phyloP scores from a whole-genome alignment of 495 filamentous ascomycete species.

The Penicillium cataractarum region DNA sequence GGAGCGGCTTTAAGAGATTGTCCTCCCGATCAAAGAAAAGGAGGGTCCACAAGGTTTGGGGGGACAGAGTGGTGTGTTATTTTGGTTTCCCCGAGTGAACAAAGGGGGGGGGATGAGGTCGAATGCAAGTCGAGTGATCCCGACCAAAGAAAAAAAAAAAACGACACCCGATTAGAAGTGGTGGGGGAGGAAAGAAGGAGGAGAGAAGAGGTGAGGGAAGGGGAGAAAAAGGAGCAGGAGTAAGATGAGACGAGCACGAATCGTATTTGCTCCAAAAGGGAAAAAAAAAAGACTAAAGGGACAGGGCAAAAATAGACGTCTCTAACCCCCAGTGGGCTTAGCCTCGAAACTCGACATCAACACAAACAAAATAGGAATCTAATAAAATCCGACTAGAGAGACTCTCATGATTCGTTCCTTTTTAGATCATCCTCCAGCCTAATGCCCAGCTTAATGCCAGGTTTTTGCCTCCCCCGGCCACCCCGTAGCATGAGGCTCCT shows the following conservation, averaged over 20 bases:
- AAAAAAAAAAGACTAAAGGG: background rate
- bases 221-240: constrained; percentile 17
- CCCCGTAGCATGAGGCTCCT: background rate
- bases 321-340: constrained; percentile 23
- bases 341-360: constrained; percentile 1
- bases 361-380: background rate
- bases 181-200: background rate
- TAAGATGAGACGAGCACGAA: constrained; percentile 20
- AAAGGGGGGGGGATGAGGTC: background rate
- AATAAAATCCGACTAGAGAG: background rate
- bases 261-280: constrained; percentile 13
- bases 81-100: background rate
- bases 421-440: background rate
- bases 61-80: too few relatives aligned
- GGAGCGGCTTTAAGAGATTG: constrained; percentile 6
- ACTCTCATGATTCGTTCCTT: background rate
- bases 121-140: background rate
- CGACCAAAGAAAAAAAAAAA: background rate
- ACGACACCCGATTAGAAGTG: background rate
- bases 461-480: background rate
- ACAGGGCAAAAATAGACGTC: constrained; percentile 32
- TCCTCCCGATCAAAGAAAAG: background rate
- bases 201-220: constrained; percentile 8
- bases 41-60: background rate
- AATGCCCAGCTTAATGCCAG: background rate